Conservation (phyloP, 2,329 filamentous ascomycete species). For the Cladosporium sp. region DNA sequence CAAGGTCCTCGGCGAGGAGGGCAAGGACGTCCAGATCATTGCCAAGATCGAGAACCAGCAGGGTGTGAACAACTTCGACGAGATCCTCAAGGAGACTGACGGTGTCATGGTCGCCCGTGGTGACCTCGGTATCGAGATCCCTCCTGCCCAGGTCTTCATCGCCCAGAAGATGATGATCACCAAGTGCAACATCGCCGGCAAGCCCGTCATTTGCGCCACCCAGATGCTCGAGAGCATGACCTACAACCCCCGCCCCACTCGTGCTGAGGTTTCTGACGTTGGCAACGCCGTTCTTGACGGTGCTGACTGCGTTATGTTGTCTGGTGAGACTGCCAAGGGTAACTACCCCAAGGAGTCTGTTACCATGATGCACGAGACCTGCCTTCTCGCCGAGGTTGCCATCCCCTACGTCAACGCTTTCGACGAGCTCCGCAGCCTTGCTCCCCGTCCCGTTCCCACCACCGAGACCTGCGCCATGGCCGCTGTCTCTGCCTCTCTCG, state of each 20-base stretch:
- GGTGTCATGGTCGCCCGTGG: constrained; percentile 99
- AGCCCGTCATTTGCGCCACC: constrained; percentile 97
- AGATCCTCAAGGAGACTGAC: constrained; percentile 93
- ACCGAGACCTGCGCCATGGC: constrained; percentile 96
- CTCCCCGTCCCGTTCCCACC: constrained; percentile 76
- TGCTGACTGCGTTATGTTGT: constrained; percentile 99
- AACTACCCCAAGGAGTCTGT: constrained; percentile 89
- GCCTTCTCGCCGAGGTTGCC: constrained; percentile 91
- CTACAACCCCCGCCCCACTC: constrained; percentile 96
- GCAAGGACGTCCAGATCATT: constrained; percentile 97
- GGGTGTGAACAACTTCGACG: constrained; percentile 98
- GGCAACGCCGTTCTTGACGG: constrained; percentile 97
- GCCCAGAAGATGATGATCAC: constrained; percentile 99
- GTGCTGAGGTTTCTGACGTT: constrained; percentile 97
- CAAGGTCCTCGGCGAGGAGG: constrained; percentile 80
- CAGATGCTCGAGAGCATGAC: constrained; percentile 99
- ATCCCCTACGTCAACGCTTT: constrained; percentile 97
- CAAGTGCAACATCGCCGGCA: constrained; percentile 99
- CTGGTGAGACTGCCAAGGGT: constrained; percentile 97
- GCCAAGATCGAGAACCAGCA: constrained; percentile 99
- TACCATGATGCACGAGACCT: constrained; percentile 96
- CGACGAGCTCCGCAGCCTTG: constrained; percentile 84
- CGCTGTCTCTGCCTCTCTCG: constrained; percentile 88
- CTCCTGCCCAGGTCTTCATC: constrained; percentile 95
- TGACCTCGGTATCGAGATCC: constrained; percentile 97